Evolutionary conservation across 1,139 yeast genomes (phyloP), one percentile per base, ranked within the genome.

Genomic region (Hansenula anomala): DNA sequence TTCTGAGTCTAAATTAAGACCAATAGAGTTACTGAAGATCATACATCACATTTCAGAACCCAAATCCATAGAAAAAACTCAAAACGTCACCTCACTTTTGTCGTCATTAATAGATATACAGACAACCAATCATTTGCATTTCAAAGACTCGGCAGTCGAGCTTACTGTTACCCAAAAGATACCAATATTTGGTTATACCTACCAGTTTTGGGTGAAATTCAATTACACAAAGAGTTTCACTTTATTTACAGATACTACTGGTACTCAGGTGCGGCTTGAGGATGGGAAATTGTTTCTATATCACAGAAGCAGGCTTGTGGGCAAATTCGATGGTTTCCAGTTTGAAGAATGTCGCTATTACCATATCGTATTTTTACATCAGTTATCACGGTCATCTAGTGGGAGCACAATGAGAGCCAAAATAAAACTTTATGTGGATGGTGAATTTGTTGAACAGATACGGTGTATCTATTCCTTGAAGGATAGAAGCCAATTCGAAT

Each of bases 201-300:
- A 37, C 7, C 54, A 49, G 24, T 23, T 42, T n/a, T 52, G 56
- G 56, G 26, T 52, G 13, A 46, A 42, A 18, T 27, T 49, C 24
- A 47, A 44, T 27, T 38, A 34, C 5, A 13, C 37, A 14, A 19
- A 20, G 4, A 33, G 48, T 13, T 36, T 36, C 10, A 27, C 37
- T 3, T 13, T 53, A 10, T 30, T 46, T n/a, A 12, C n/a, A 14
- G 37, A 34, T 14, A n/a, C 19, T 15, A 16, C 19, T n/a, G 40
- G 34, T 2, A 20, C 33, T 2, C 5, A 10, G 3, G 10, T 37
- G n/a, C 28, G 26, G 18, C 19, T 32, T 24, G 34, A 32, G 13
- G 34, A 32, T 18, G 28, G 28, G 1, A 41, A 37, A n/a, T 24
- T 52, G 1, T 20, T 46, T 4, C 33, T 48, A 0, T 47, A 43